These are phyloP conservation scores for Neurospora tetrasperma DNA, from an alignment of 495 filamentous ascomycete genomes.

Conservation along the genomic window DNA sequence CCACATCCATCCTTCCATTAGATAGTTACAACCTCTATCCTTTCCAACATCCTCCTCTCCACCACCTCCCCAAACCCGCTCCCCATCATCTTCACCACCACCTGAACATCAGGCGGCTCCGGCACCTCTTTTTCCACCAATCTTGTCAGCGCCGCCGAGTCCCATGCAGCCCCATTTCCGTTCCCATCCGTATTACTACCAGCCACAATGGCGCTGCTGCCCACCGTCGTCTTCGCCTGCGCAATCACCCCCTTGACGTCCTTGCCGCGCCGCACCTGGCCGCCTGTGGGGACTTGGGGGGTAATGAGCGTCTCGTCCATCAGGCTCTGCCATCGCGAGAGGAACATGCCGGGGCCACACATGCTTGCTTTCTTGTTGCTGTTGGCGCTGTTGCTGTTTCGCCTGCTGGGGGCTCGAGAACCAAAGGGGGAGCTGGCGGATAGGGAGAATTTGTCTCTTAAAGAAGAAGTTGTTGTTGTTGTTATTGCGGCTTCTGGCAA, in stretches of 20 bases:
- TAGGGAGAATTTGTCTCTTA: background rate
- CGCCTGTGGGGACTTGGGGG: conserved; percentile 31
- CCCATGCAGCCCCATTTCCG: conserved; percentile 8
- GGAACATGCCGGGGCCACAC: conserved; percentile 52
- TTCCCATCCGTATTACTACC: conserved; percentile 12
- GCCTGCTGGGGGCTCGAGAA: background rate
- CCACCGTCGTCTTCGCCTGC: conserved; percentile 33
- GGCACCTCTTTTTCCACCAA: conserved; percentile 13
- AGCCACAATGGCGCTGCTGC: conserved; percentile 22
- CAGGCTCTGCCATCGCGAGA: conserved; percentile 52
- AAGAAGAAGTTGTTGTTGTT: background rate
- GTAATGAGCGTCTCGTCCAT: conserved; percentile 50
- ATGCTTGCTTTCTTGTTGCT: conserved; percentile 16
- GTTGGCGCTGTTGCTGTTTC: background rate
- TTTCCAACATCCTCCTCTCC: conserved; percentile 2
- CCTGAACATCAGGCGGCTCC: conserved; percentile 25
- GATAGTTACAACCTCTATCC: background rate
- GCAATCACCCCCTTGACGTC: conserved; percentile 40
- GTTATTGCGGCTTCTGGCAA: background rate
- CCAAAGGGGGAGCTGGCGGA: background rate
- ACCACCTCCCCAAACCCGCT: conserved; percentile 25
- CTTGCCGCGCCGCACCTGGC: conserved; percentile 38
- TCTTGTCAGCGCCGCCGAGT: conserved; percentile 7
- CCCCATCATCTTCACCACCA: conserved; percentile 29
- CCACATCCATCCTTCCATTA: too few relatives aligned